A percentile compares a stretch with the other conserved stretches of the same genome.
Evolutionary conservation across 306 rosid species (phyloP).

Genomic region (Dalbergia cochinchinensis): DNA sequence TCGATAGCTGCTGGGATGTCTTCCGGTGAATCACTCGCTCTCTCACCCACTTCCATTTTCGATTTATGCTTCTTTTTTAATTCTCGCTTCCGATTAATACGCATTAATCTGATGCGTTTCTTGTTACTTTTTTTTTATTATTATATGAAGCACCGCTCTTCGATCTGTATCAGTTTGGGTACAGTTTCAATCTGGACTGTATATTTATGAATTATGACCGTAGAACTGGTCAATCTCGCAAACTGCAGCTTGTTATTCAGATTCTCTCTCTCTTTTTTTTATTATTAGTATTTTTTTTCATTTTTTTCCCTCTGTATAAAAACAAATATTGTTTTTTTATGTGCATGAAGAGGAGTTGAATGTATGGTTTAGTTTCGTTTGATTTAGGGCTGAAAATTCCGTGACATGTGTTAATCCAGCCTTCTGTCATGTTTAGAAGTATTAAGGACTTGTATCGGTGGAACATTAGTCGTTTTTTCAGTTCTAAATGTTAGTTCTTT

Average conservation of each 20-base stretch:
- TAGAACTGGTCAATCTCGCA: not conserved
- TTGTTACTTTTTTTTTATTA: not conserved
- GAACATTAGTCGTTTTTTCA: constrained; percentile 3
- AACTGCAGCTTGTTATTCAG: not conserved
- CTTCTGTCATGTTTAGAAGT: not conserved
- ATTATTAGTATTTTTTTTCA: not conserved
- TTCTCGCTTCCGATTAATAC: not conserved
- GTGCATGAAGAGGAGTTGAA: constrained; percentile 5
- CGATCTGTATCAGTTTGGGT: constrained; percentile 30
- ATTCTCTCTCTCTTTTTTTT: not conserved
- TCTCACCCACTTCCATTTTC: not conserved
- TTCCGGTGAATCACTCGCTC: constrained; percentile 61
- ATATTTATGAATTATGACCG: not conserved
- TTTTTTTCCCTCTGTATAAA: not conserved
- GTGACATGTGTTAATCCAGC: not conserved
- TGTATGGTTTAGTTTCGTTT: constrained; percentile 18
- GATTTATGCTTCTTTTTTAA: not conserved
- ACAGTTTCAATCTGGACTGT: not conserved
- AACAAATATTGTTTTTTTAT: constrained; percentile 4
- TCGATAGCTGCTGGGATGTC: constrained; percentile 93
- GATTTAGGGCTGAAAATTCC: constrained; percentile 12
- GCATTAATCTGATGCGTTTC: not conserved
- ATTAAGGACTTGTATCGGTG: not conserved
- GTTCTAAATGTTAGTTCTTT: constrained; percentile 29
- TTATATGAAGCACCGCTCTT: not conserved